Percentiles rank a stretch among this genome's conserved stretches.
Conservation (phyloP, 1,284 basidiomycete genomes). For the Pseudozyma thailandica region DNA sequence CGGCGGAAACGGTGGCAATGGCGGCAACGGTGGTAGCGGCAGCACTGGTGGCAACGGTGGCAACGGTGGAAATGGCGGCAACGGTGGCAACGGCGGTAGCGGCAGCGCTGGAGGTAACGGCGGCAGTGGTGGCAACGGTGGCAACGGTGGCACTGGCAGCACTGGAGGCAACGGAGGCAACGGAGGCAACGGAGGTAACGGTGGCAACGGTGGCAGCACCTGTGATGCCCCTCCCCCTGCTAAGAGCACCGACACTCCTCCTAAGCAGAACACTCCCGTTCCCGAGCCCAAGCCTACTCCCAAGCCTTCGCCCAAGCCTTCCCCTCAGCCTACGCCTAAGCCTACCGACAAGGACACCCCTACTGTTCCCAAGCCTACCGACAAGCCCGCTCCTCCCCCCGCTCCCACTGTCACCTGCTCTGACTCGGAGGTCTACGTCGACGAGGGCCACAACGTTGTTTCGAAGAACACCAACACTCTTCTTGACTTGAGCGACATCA, state of each 20-base stretch:
- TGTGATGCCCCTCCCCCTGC: slow-evolving; percentile 1
- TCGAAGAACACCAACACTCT: slow-evolving; percentile 44
- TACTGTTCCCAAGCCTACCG: slow-evolving; percentile 2
- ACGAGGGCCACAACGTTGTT: slow-evolving; percentile 53
- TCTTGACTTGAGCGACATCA: slow-evolving; percentile 37
- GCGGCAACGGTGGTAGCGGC: background rate
- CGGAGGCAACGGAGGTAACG: background rate
- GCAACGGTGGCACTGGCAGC: background rate
- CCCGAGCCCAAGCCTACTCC: background rate
- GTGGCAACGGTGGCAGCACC: background rate
- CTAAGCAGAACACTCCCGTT: slow-evolving; percentile 5
- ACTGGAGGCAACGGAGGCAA: background rate
- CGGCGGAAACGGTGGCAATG: slow-evolving; percentile 1
- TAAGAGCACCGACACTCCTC: background rate
- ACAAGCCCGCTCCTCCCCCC: background rate
- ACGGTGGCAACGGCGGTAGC: background rate
- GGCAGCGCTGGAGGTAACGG: background rate
- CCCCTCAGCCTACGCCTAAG: background rate
- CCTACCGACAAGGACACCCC: slow-evolving; percentile 13
- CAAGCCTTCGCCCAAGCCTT: slow-evolving; percentile 11
- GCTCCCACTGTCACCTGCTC: slow-evolving; percentile 14
- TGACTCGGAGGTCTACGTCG: slow-evolving; percentile 29
- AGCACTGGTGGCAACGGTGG: background rate
- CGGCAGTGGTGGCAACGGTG: background rate
- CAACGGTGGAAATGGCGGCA: background rate